Conservation (phyloP, 2,329 filamentous ascomycete species). For the Fusarium chlamydosporum region DNA sequence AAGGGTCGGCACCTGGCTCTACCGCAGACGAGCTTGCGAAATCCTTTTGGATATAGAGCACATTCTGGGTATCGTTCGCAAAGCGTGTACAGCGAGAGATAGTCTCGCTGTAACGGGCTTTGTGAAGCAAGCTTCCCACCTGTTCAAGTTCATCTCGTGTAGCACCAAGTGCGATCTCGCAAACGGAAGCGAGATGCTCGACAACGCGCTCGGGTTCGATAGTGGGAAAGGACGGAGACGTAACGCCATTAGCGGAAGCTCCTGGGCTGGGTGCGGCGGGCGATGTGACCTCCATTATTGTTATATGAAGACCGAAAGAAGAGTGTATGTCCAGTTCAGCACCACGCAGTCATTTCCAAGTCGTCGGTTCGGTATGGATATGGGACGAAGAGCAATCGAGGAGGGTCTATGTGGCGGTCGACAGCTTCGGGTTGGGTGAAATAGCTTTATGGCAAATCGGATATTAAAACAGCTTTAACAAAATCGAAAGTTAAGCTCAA, state of each 20-base stretch:
- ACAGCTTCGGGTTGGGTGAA: conserved; percentile 31
- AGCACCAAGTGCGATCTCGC: conserved; percentile 81
- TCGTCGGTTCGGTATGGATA: conserved; percentile 33
- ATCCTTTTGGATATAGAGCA: conserved; percentile 93
- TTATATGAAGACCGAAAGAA: conserved; percentile 34
- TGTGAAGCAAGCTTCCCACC: conserved; percentile 85
- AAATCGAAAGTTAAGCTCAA: conserved; percentile 28
- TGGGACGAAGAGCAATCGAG: conserved; percentile 22
- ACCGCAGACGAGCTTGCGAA: conserved; percentile 67
- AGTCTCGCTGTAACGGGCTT: conserved; percentile 80
- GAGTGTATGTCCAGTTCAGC: conserved; percentile 41
- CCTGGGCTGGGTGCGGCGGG: conserved; percentile 59
- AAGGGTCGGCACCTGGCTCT: conserved; percentile 63
- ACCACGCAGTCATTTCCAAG: conserved; percentile 52
- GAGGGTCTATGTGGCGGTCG: conserved; percentile 27
- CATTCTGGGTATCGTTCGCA: conserved; percentile 87
- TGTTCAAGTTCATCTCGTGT: conserved; percentile 83
- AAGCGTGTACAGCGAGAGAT: conserved; percentile 90
- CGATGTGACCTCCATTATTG: conserved; percentile 68
- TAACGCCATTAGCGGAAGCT: conserved; percentile 62
- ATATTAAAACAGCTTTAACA: conserved; percentile 41
- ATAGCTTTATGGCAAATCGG: conserved; percentile 36
- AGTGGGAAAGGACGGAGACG: conserved; percentile 62
- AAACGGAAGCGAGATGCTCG: conserved; percentile 78
- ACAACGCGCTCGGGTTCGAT: conserved; percentile 79